Evolutionary conservation across 345 rosid genomes (phyloP).

Genomic region (Jatropha curcas): DNA sequence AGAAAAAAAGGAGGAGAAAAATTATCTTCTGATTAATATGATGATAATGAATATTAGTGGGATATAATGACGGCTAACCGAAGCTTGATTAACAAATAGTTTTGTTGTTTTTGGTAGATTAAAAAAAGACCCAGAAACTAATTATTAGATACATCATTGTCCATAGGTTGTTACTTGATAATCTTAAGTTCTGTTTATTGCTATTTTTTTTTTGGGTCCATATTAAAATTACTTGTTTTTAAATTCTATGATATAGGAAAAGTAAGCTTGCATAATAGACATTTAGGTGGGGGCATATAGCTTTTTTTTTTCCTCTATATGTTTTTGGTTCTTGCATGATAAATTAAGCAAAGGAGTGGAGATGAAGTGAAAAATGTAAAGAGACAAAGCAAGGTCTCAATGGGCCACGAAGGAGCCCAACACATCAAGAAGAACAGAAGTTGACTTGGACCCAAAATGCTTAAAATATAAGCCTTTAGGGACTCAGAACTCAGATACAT

Average conservation of each 20-base stretch:
- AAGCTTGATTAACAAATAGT: neutral
- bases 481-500: too few species aligned
- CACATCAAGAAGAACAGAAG: neutral
- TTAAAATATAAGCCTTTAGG: too few species aligned
- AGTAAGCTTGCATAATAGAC: too few species aligned
- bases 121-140: neutral
- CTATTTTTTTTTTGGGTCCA: neutral
- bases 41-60: too few species aligned
- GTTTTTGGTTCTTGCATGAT: too few species aligned
- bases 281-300: too few species aligned
- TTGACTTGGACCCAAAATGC: too few species aligned
- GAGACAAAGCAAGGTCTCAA: neutral
- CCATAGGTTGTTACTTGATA: neutral
- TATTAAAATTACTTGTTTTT: neutral
- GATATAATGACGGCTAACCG: neutral
- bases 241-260: neutral
- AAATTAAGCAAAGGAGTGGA: too few species aligned
- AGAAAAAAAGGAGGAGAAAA: too few species aligned
- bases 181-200: neutral
- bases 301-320: too few species aligned
- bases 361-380: too few species aligned
- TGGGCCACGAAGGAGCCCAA: neutral
- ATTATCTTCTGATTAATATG: too few species aligned
- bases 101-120: neutral
- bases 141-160: conserved; percentile 3